These are phyloP conservation scores for Solanum virginianum DNA, from an alignment of 257 asterid species.

Conservation along the genomic window DNA sequence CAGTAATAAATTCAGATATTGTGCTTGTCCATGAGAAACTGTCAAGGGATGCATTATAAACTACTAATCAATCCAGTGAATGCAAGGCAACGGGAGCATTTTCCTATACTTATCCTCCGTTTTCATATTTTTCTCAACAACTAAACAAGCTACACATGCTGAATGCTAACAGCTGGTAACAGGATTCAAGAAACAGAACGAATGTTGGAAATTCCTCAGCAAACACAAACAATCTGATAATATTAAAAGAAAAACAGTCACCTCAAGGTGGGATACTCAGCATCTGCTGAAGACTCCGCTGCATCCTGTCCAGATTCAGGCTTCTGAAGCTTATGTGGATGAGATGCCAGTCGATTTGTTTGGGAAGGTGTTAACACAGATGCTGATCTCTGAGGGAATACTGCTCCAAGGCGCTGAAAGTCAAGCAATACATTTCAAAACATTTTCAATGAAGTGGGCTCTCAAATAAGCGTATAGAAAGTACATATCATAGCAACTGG, in stretches of 20 bases:
- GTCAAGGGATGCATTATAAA: neutral
- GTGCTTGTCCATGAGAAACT: neutral
- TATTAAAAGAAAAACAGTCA: constrained; percentile 4
- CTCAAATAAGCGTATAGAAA: neutral
- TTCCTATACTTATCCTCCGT: neutral
- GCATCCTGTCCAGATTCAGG: constrained; percentile 48
- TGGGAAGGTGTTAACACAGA: neutral
- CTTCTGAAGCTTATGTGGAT: constrained; percentile 38
- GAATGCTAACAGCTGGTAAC: neutral
- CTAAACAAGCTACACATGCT: neutral
- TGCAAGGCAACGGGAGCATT: neutral
- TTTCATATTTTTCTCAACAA: neutral
- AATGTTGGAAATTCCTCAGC: neutral
- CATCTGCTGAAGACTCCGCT: constrained; percentile 86
- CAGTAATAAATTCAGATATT: neutral
- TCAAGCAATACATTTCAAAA: neutral
- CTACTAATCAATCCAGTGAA: neutral
- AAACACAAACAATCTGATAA: neutral
- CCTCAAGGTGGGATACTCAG: constrained; percentile 94
- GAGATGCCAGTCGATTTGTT: neutral
- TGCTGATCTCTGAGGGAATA: constrained; percentile 5
- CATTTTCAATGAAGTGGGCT: neutral
- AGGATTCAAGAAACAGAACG: neutral
- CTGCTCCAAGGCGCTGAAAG: constrained; percentile 6
- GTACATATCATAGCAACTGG: neutral